Evolutionary conservation across 1,139 yeast species (phyloP).

Genomic region (Taphrina flavorubra): DNA sequence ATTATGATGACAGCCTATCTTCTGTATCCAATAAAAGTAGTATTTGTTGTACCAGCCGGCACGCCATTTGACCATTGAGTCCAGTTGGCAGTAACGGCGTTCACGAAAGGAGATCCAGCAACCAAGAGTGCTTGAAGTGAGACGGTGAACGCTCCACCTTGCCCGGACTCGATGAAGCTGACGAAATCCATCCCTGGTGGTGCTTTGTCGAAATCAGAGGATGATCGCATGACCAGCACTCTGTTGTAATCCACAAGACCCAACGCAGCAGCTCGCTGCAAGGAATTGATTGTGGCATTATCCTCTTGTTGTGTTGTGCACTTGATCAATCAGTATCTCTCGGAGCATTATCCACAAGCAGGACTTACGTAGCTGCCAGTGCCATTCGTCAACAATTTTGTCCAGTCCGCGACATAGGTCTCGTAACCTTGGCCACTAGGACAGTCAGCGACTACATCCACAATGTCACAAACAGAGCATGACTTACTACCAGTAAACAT

Average conservation of each 20-base stretch:
- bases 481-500: conserved; percentile 65
- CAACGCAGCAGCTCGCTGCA: conserved; percentile 61
- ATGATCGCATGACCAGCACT: conserved; percentile 67
- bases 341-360: neutral
- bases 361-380: conserved; percentile 58
- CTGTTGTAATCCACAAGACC: conserved; percentile 66
- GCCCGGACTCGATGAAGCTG: conserved; percentile 6
- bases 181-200: conserved; percentile 49
- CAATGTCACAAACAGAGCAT: neutral
- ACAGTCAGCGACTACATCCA: neutral
- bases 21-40: conserved; percentile 12
- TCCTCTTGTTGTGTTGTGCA: conserved; percentile 74
- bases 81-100: conserved; percentile 21
- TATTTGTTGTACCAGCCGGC: conserved; percentile 9
- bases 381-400: conserved; percentile 63
- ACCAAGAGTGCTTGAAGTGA: conserved; percentile 18
- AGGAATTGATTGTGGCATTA: conserved; percentile 67
- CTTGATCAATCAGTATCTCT: neutral
- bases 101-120: conserved; percentile 21
- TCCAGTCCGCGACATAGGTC: conserved; percentile 59
- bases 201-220: conserved; percentile 66
- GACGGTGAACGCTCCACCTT: conserved; percentile 18
- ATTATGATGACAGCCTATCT: neutral
- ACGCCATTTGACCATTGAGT: conserved; percentile 20
- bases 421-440: conserved; percentile 20